A percentile compares a stretch with the other conserved stretches of the same genome.
phyloP scores from a whole-genome alignment of 2,329 filamentous ascomycete species.

The Amylocarpus encephaloides region DNA sequence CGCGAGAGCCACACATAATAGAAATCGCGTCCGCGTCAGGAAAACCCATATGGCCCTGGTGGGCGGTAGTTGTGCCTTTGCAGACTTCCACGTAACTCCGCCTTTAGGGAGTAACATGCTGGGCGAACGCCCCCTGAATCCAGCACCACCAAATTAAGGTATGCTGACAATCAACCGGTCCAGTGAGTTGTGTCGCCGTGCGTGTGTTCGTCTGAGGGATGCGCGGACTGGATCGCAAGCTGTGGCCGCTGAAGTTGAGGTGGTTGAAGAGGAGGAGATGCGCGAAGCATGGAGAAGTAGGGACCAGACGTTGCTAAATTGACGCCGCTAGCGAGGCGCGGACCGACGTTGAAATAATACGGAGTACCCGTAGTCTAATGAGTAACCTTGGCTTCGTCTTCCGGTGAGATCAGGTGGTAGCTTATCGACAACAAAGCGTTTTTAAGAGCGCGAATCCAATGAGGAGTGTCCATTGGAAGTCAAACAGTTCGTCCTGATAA shows the following conservation, averaged over 20 bases:
- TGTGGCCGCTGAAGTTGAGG: slow-evolving; percentile 7
- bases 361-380: too few species aligned
- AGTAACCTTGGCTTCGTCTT: too few species aligned
- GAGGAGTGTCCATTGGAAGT: too few species aligned
- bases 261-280: slow-evolving; percentile 19
- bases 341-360: neutral
- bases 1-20: slow-evolving; percentile 65
- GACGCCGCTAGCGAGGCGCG: slow-evolving; percentile 2
- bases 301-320: neutral
- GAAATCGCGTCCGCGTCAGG: slow-evolving; percentile 69
- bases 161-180: slow-evolving; percentile 24
- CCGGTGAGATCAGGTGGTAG: too few species aligned
- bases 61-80: slow-evolving; percentile 71
- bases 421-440: too few species aligned
- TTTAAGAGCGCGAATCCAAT: too few species aligned
- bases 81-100: slow-evolving; percentile 87
- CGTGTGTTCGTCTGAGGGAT: slow-evolving; percentile 5
- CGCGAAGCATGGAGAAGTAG: neutral
- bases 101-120: slow-evolving; percentile 87
- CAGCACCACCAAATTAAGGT: slow-evolving; percentile 35
- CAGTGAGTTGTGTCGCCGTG: slow-evolving; percentile 13
- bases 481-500: too few species aligned
- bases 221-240: slow-evolving; percentile 14
- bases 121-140: slow-evolving; percentile 36
- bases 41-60: slow-evolving; percentile 65